Conservation (phyloP, 352 stramenopile genomes). For the Pythium phragmiticola region DNA sequence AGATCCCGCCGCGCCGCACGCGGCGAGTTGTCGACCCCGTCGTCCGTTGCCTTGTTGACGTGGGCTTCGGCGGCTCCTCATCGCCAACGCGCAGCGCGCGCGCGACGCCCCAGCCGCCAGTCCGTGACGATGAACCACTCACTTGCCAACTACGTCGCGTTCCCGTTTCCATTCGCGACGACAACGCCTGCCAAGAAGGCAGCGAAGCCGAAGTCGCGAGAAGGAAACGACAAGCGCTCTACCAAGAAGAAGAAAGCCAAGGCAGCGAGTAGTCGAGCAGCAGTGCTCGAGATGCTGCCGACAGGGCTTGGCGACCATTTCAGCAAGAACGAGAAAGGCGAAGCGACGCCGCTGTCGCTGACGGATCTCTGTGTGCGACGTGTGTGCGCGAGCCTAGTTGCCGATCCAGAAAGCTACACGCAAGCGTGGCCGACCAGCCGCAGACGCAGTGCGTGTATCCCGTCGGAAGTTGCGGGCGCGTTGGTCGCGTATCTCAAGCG, state of each 20-base stretch:
- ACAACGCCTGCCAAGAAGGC: constrained; percentile 28
- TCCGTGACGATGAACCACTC: constrained; percentile 45
- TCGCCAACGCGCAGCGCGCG: constrained; percentile 13
- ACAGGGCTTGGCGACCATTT: constrained; percentile 55
- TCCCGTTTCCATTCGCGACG: constrained; percentile 71
- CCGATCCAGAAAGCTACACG: constrained; percentile 36
- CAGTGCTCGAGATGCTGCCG: constrained; percentile 18
- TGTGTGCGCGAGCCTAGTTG: constrained; percentile 46
- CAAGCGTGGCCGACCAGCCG: constrained; percentile 10
- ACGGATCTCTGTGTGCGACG: constrained; percentile 54
- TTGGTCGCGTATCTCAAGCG: constrained; percentile 54
- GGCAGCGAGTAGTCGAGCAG: not conserved
- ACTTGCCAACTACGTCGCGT: constrained; percentile 73
- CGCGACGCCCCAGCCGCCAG: constrained; percentile 25
- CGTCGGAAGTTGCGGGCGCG: constrained; percentile 37
- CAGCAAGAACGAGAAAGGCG: constrained; percentile 37
- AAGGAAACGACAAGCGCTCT: constrained; percentile 5
- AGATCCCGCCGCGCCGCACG: constrained; percentile 1
- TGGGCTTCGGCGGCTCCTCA: not conserved
- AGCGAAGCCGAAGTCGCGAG: constrained; percentile 10
- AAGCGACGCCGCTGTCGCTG: constrained; percentile 51
- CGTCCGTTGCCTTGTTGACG: not conserved
- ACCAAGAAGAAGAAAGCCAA: constrained; percentile 7
- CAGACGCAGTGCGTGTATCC: constrained; percentile 15
- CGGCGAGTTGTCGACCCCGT: not conserved